phyloP scores from a whole-genome alignment of 2,329 filamentous ascomycete genomes.

The Aspergillus melleus region DNA sequence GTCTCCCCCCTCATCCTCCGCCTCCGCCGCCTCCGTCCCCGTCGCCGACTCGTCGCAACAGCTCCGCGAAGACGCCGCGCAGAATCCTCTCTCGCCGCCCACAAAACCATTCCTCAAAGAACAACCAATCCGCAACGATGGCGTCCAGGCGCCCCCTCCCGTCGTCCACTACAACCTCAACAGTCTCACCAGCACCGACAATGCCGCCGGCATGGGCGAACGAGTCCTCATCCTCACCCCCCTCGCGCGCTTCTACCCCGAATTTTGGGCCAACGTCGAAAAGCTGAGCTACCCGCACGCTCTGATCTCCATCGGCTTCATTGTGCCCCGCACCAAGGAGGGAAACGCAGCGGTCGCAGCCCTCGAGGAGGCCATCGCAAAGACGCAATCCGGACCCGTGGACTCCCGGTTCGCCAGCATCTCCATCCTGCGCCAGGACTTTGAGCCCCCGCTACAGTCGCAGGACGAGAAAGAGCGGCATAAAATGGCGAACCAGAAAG shows the following conservation, averaged over 20 bases:
- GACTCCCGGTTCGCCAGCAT: constrained; percentile 86
- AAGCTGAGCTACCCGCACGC: constrained; percentile 87
- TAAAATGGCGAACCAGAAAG: constrained; percentile 87
- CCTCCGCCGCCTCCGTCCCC: constrained; percentile 50
- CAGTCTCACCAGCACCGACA: constrained; percentile 78
- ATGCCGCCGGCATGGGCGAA: constrained; percentile 77
- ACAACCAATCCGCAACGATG: constrained; percentile 49
- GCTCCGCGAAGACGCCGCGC: constrained; percentile 59
- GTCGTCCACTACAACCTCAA: constrained; percentile 94
- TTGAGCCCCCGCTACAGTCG: constrained; percentile 75
- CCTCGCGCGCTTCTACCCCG: constrained; percentile 87
- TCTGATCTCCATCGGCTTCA: constrained; percentile 92
- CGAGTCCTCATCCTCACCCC: constrained; percentile 89
- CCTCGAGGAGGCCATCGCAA: constrained; percentile 79
- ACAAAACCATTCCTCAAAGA: constrained; percentile 73
- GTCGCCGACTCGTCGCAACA: constrained; percentile 50
- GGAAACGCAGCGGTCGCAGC: constrained; percentile 82
- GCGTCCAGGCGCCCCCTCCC: constrained; percentile 66
- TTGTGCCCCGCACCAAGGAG: constrained; percentile 89
- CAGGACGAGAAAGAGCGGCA: constrained; percentile 89
- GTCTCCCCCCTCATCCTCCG: constrained; percentile 51
- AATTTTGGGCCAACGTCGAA: constrained; percentile 92
- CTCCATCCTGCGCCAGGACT: constrained; percentile 93
- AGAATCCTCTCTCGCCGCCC: constrained; percentile 70
- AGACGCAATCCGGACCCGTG: constrained; percentile 80